Conservation (phyloP, 208 protist genomes). For the Trypanosomatidae sp. region DNA sequence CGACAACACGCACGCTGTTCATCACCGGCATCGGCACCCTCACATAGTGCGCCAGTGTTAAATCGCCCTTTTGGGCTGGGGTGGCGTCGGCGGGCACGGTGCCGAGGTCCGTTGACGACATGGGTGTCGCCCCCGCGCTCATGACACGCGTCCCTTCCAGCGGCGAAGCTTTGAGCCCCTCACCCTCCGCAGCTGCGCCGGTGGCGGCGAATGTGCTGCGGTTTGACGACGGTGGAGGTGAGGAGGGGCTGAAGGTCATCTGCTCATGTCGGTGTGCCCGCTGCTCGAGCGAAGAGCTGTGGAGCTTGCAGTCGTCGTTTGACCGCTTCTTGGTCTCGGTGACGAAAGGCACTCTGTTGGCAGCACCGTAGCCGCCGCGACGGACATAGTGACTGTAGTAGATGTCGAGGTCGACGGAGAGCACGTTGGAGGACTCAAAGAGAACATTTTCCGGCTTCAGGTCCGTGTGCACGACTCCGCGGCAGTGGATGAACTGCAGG, state of each 20-base stretch:
- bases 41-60: conserved; percentile 32
- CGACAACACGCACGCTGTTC: conserved; percentile 72
- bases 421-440: conserved; percentile 58
- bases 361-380: not conserved
- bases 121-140: not conserved
- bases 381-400: conserved; percentile 33
- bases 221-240: not conserved
- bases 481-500: conserved; percentile 58
- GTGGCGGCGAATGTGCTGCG: not conserved
- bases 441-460: conserved; percentile 89
- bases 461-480: conserved; percentile 80
- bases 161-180: not conserved
- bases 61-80: conserved; percentile 16
- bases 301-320: conserved; percentile 32
- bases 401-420: conserved; percentile 37
- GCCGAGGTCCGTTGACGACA: conserved; percentile 10
- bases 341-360: not conserved
- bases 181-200: not conserved
- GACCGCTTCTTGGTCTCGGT: conserved; percentile 25
- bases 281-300: conserved; percentile 36
- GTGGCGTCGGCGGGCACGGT: conserved; percentile 24
- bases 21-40: conserved; percentile 49
- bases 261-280: conserved; percentile 32
- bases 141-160: not conserved
- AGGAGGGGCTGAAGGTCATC: not conserved